These are phyloP conservation scores for Picea glauca DNA, from an alignment of 75 land plant genomes.

Conservation along the genomic window DNA sequence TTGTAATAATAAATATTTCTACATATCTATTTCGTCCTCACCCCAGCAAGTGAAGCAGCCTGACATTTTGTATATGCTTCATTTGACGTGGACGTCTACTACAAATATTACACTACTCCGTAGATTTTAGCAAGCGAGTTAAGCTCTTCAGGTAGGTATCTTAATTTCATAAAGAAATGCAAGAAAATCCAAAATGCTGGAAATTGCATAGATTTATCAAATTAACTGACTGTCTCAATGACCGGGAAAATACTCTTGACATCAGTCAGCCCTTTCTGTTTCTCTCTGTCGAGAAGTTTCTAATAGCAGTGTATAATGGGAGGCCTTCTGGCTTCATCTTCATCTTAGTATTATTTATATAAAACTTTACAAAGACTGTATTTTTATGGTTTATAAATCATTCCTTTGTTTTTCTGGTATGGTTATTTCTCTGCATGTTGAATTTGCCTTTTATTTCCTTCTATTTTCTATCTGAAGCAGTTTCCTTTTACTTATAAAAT, in stretches of 20 bases:
- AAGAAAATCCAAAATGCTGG: not conserved
- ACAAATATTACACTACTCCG: not conserved
- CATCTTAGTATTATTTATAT: too few species aligned
- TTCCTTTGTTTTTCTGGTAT: too few species aligned
- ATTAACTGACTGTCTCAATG: slow-evolving; percentile 8
- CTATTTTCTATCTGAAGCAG: too few species aligned
- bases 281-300: not conserved
- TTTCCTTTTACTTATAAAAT: too few species aligned
- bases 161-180: not conserved
- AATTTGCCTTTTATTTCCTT: too few species aligned
- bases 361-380: too few species aligned
- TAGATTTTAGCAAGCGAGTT: not conserved
- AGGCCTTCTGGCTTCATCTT: too few species aligned
- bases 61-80: slow-evolving; percentile 1
- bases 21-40: not conserved
- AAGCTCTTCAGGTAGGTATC: not conserved
- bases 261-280: not conserved
- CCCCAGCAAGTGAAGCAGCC: slow-evolving; percentile 1
- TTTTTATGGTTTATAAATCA: too few species aligned
- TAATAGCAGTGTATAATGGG: not conserved
- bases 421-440: too few species aligned
- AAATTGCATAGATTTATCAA: not conserved
- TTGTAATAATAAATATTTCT: slow-evolving; percentile 5
- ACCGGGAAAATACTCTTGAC: not conserved
- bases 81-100: not conserved